A percentile compares a stretch with the other conserved stretches of the same genome.
Conservation (phyloP, 768 basidiomycete genomes). For the Boletus rubescentipes region DNA sequence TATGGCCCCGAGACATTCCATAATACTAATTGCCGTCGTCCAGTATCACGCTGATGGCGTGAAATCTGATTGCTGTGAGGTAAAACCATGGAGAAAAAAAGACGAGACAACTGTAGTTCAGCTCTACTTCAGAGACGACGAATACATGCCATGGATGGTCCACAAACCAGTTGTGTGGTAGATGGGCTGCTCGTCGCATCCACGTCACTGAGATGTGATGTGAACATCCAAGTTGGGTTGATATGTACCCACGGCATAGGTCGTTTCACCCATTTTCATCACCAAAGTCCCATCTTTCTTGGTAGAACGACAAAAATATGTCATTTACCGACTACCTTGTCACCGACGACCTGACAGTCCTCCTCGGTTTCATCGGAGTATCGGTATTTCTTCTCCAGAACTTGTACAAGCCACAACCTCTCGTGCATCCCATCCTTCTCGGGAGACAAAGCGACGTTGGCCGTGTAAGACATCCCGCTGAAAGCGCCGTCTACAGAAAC, state of each 20-base stretch:
- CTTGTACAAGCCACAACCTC: constrained; percentile 76
- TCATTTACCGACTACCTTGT: constrained; percentile 57
- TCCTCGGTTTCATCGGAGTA: constrained; percentile 71
- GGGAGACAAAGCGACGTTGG: constrained; percentile 91
- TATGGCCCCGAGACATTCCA: background rate
- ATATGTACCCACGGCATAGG: constrained; percentile 5
- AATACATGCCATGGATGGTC: too few relatives aligned
- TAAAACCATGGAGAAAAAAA: too few relatives aligned
- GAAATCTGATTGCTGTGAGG: too few relatives aligned
- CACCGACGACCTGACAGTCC: constrained; percentile 78
- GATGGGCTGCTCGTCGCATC: background rate
- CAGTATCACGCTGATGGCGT: too few relatives aligned
- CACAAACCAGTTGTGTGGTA: too few relatives aligned
- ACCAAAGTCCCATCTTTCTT: background rate
- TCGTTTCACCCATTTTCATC: constrained; percentile 3
- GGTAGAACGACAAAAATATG: constrained; percentile 31
- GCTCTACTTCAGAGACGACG: too few relatives aligned
- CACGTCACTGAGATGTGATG: background rate
- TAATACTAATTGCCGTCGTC: background rate
- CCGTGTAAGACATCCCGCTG: constrained; percentile 72
- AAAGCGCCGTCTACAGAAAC: constrained; percentile 89
- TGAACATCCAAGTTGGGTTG: background rate
- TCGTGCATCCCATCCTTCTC: constrained; percentile 92
- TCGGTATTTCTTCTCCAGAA: constrained; percentile 77
- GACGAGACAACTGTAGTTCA: too few relatives aligned